Conservation (phyloP, 345 rosid genomes). For the Durio zibethinus region DNA sequence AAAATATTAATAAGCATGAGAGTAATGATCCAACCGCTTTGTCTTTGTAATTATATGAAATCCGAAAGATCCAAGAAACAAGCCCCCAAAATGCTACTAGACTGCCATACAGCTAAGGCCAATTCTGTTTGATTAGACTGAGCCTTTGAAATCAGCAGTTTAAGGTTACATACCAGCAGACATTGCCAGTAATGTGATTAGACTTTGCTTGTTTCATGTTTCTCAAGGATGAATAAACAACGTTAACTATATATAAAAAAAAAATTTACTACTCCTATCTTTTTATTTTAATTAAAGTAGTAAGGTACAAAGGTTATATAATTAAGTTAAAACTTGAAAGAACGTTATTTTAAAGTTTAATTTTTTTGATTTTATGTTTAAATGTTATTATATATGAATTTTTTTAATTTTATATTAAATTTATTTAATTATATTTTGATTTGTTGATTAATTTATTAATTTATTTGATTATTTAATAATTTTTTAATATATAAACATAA, state of each 20-base stretch:
- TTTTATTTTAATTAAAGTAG: too few species aligned
- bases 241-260: neutral
- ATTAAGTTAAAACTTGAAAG: too few species aligned
- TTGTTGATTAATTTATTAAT: too few species aligned
- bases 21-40: neutral
- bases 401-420: too few species aligned
- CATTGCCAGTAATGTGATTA: neutral
- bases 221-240: neutral
- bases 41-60: neutral
- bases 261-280: too few species aligned
- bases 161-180: slow-evolving; percentile 2
- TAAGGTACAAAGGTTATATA: too few species aligned
- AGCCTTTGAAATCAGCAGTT: neutral
- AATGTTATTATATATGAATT: too few species aligned
- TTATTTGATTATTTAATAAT: too few species aligned
- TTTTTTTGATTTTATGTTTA: too few species aligned
- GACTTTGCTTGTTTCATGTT: slow-evolving; percentile 1
- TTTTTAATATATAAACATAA: too few species aligned
- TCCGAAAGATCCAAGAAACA: neutral
- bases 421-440: too few species aligned
- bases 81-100: neutral
- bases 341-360: too few species aligned
- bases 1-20: neutral
- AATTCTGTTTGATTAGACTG: neutral
- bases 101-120: neutral